These are phyloP conservation scores for Tetragonia tetragonoides DNA, from an alignment of 148 eudicot genomes.

Conservation along the genomic window DNA sequence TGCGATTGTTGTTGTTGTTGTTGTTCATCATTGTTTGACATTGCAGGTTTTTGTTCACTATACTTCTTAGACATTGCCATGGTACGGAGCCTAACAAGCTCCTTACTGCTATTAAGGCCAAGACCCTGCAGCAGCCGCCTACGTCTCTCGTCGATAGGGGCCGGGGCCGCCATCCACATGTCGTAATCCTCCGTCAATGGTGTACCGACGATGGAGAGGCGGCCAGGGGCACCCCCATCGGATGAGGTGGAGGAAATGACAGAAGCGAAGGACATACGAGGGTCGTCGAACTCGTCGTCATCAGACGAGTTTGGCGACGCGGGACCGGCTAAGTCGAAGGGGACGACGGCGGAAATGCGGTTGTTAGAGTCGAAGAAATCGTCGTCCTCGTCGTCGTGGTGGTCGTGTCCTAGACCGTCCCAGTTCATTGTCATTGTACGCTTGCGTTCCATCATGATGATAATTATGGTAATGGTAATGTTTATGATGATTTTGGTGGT, in stretches of 20 bases:
- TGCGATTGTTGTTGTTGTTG: background rate
- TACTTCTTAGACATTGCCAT: slow-evolving; percentile 37
- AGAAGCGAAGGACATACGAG: slow-evolving; percentile 64
- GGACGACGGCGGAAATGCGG: slow-evolving; percentile 59
- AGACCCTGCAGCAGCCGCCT: slow-evolving; percentile 66
- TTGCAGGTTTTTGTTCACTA: background rate
- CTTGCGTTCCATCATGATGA: slow-evolving; percentile 17
- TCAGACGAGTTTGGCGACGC: slow-evolving; percentile 40
- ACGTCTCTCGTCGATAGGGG: slow-evolving; percentile 69
- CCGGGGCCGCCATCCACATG: slow-evolving; percentile 80
- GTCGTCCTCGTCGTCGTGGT: slow-evolving; percentile 60
- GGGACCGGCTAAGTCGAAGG: slow-evolving; percentile 31
- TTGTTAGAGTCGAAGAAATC: slow-evolving; percentile 65
- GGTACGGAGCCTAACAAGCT: slow-evolving; percentile 40
- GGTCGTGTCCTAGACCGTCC: slow-evolving; percentile 47
- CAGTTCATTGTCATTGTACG: slow-evolving; percentile 75
- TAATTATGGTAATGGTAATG: background rate
- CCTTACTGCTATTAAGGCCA: slow-evolving; percentile 77
- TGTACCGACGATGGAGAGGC: background rate
- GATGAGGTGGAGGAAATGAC: slow-evolving; percentile 23
- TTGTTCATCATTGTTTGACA: too few species aligned
- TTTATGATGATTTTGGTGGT: background rate
- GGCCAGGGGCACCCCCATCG: slow-evolving; percentile 13
- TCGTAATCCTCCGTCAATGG: slow-evolving; percentile 41
- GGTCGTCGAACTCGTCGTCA: slow-evolving; percentile 52